phyloP scores from a whole-genome alignment of 1,139 yeast genomes.

The Protomyces inouyei region DNA sequence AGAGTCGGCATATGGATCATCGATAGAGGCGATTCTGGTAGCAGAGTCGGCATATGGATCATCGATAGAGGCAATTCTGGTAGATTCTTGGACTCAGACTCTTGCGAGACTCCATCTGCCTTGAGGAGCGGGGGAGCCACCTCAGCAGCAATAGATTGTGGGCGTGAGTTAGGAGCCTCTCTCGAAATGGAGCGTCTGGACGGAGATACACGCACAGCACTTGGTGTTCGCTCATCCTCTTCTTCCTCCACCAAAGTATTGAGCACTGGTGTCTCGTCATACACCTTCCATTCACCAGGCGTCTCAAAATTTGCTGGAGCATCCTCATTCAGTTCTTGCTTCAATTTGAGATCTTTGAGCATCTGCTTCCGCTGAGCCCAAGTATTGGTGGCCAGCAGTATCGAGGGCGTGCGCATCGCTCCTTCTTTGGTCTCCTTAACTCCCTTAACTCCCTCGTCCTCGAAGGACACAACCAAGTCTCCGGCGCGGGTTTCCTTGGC shows the following conservation, averaged over 20 bases:
- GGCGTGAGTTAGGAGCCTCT: neutral
- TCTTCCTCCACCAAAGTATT: neutral
- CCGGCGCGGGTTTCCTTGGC: neutral
- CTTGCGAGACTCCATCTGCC: too few relatives aligned
- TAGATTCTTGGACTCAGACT: too few relatives aligned
- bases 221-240: neutral
- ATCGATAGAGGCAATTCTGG: too few relatives aligned
- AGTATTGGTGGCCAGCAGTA: neutral
- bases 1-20: too few relatives aligned
- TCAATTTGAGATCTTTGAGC: neutral
- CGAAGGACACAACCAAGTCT: neutral
- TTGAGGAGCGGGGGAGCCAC: too few relatives aligned
- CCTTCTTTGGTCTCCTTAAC: neutral
- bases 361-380: neutral
- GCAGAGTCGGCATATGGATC: too few relatives aligned
- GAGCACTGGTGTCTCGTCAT: neutral
- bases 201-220: too few relatives aligned
- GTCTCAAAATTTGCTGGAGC: neutral
- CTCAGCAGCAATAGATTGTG: neutral
- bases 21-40: too few relatives aligned
- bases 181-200: neutral
- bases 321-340: neutral
- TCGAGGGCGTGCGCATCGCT: neutral
- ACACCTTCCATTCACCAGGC: neutral
- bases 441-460: neutral